These are phyloP conservation scores for Aspergillus luchuensis DNA, from an alignment of 2,329 filamentous ascomycete species.

Conservation along the genomic window DNA sequence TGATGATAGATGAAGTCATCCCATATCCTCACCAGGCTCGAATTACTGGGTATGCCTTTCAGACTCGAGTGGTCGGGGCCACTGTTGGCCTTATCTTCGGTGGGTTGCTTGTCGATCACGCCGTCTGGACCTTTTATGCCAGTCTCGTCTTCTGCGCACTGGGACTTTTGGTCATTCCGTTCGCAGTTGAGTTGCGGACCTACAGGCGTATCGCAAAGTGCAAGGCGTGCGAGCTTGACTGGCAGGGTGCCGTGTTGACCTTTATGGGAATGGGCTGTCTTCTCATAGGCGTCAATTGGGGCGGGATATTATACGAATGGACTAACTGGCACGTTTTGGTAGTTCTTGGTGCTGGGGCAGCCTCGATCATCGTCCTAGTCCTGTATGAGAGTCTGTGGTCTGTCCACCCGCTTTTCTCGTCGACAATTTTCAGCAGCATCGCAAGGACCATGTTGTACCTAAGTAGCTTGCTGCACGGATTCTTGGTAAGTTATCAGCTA, in stretches of 20 bases:
- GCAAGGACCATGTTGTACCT: slow-evolving; percentile 44
- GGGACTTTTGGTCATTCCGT: slow-evolving; percentile 32
- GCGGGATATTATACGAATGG: slow-evolving; percentile 46
- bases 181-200: slow-evolving; percentile 32
- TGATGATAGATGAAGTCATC: slow-evolving; percentile 48
- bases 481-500: slow-evolving; percentile 41
- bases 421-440: slow-evolving; percentile 40
- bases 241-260: slow-evolving; percentile 46
- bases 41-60: slow-evolving; percentile 36
- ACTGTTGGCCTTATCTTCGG: slow-evolving; percentile 32
- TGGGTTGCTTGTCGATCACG: slow-evolving; percentile 30
- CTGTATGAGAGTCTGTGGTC: slow-evolving; percentile 41
- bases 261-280: slow-evolving; percentile 41
- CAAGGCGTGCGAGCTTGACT: slow-evolving; percentile 41
- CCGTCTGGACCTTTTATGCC: slow-evolving; percentile 35
- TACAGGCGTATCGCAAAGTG: slow-evolving; percentile 25
- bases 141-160: slow-evolving; percentile 36
- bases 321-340: slow-evolving; percentile 41
- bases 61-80: slow-evolving; percentile 35
- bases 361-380: slow-evolving; percentile 34
- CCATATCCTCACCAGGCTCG: slow-evolving; percentile 35
- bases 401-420: slow-evolving; percentile 40
- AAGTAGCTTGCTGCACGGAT: slow-evolving; percentile 45
- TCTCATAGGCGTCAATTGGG: slow-evolving; percentile 48
- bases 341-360: slow-evolving; percentile 41